Evolutionary conservation across 805 yeast species (phyloP), one percentile per base, ranked within the genome.

Genomic region (Ogataea henricii): DNA sequence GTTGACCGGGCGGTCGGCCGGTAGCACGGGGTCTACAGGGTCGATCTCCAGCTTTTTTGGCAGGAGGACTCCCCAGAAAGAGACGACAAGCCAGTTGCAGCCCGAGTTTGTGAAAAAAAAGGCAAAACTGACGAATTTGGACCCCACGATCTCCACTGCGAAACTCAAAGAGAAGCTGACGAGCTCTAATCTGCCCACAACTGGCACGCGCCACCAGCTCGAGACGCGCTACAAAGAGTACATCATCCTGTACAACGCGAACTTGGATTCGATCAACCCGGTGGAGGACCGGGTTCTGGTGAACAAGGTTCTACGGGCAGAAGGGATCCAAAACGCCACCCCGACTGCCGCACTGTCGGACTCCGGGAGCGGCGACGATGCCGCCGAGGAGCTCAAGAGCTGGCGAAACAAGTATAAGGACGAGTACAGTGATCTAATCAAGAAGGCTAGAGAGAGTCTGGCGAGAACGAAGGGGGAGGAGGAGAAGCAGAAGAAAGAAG

Each of bases 141-240:
- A 86, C 61, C 83, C 81, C 52, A 70, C 77, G 10, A 66, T 87
- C 49, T 69, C 82, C 3, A 78, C 81, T 1, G 64, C 81, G 2
- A 82, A 82, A 56, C 67, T 90, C 10, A 82, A 82, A 54, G 81
- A 79, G 39, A 82, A 82, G 59, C 68, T 91, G 13, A 43, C 71
- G 1, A 72, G 76, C 6, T 62, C 79, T 18, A 79, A 79, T 12
- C 64, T 91, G 6, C 78, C 90, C 0, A 72, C 81, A 0, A 64
- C 62, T 8, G 98, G 97, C 0, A 66, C 84, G 1, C 72, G 88
- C 50, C 67, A 67, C 13, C 83, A 79, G 53, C 59, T 90, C 56
- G 91, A 87, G 51, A 67, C 77, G 16, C 68, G 98, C 34, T 87
- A 87, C 60, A 83, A 81, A 52, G 92, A 90, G 54, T 91, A 82